A percentile compares a stretch with the other conserved stretches of the same genome.
Evolutionary conservation across 768 basidiomycete genomes (phyloP).

Genomic region (Pleurotus sapidus): DNA sequence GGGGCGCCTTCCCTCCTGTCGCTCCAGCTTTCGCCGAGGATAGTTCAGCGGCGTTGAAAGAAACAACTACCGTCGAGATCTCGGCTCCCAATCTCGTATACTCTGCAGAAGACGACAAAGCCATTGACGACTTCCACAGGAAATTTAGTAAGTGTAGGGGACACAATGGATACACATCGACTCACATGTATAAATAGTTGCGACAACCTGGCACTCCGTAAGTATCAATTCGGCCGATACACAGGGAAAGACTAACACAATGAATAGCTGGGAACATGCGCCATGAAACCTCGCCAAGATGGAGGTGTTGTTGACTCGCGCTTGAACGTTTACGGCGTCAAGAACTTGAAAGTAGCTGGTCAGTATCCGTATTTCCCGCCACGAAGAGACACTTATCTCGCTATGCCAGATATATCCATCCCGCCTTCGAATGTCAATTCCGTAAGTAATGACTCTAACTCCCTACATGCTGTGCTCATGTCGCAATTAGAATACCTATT

Average conservation of each 20-base stretch:
- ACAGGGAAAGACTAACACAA: not conserved
- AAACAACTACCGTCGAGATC: conserved; percentile 27
- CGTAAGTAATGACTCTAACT: not conserved
- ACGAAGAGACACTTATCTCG: not conserved
- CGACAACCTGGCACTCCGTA: conserved; percentile 23
- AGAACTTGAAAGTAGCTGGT: conserved; percentile 39
- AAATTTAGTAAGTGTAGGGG: conserved; percentile 22
- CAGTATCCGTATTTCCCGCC: conserved; percentile 11
- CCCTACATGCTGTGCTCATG: not conserved
- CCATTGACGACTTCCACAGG: conserved; percentile 37
- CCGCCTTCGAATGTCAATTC: conserved; percentile 26
- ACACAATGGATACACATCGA: not conserved
- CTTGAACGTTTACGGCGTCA: conserved; percentile 43
- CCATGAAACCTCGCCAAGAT: conserved; percentile 43
- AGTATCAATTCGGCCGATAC: not conserved
- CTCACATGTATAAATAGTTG: conserved; percentile 9
- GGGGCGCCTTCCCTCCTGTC: conserved; percentile 29
- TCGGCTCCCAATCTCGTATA: conserved; percentile 37
- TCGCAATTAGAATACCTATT: conserved; percentile 28
- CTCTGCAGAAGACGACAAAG: conserved; percentile 36
- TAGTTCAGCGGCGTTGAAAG: conserved; percentile 25
- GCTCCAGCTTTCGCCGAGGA: conserved; percentile 36
- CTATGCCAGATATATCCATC: conserved; percentile 23
- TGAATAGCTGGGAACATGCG: conserved; percentile 45
- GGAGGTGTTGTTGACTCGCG: conserved; percentile 45